A percentile compares a stretch with the other conserved stretches of the same genome.
phyloP scores from a whole-genome alignment of 2,329 filamentous ascomycete genomes.

The Stemphylium lycopersici region DNA sequence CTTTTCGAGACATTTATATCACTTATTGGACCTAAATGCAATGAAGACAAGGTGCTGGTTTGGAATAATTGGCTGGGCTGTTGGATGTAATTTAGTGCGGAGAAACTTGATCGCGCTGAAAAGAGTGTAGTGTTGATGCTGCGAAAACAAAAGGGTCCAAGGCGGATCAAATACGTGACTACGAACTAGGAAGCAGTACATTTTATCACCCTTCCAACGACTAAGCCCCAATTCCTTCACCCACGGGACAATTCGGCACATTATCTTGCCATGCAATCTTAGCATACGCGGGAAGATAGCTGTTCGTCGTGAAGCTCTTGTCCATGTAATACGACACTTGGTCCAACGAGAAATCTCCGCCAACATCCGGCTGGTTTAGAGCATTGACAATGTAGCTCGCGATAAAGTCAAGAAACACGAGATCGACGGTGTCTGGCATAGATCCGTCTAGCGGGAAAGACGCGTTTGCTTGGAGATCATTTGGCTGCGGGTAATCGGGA shows the following conservation, averaged over 20 bases:
- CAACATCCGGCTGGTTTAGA: conserved; percentile 40
- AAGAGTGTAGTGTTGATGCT: too few relatives aligned
- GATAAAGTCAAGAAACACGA: conserved; percentile 62
- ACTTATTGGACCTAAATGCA: too few relatives aligned
- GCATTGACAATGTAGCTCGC: conserved; percentile 45
- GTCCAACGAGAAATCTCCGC: conserved; percentile 35
- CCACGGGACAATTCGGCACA: conserved; percentile 50
- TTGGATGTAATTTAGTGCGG: too few relatives aligned
- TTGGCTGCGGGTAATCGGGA: conserved; percentile 56
- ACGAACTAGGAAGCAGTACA: neutral
- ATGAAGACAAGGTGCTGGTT: too few relatives aligned
- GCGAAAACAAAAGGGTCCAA: too few relatives aligned
- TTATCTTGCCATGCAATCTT: conserved; percentile 50
- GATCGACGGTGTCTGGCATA: conserved; percentile 55
- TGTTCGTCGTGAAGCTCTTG: conserved; percentile 51
- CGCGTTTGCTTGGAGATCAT: conserved; percentile 58
- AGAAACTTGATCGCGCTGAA: too few relatives aligned
- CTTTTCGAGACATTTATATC: too few relatives aligned
- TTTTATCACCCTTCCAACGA: neutral
- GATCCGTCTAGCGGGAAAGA: conserved; percentile 55
- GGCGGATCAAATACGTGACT: too few relatives aligned
- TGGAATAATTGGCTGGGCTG: too few relatives aligned
- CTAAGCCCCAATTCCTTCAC: conserved; percentile 37
- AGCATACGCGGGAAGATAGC: conserved; percentile 50
- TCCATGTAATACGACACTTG: conserved; percentile 49